Percentiles rank a stretch among this genome's conserved stretches.
These are phyloP conservation scores for Aurantiochytrium sp. DNA, from an alignment of 108 stramenopile genomes.

Conservation along the genomic window DNA sequence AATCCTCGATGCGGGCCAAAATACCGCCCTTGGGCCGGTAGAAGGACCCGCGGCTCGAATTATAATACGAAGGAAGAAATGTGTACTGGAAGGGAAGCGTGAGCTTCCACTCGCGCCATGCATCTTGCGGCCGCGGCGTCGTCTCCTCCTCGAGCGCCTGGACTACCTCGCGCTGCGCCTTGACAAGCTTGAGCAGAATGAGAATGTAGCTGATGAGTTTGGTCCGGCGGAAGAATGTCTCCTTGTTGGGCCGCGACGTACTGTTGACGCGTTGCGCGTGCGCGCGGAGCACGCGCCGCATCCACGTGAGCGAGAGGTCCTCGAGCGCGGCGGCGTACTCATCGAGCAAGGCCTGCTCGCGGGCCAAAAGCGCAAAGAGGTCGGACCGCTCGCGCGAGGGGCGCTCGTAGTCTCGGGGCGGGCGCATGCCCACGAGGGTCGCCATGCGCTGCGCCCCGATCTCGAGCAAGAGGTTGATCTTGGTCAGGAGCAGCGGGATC, in stretches of 20 bases:
- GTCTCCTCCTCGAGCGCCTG: background rate
- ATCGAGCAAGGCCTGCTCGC: background rate
- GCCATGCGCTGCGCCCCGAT: background rate
- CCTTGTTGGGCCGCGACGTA: background rate
- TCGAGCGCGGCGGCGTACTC: background rate
- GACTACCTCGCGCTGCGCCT: background rate
- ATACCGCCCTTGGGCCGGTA: background rate
- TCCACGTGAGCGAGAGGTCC: background rate
- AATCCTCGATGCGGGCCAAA: background rate
- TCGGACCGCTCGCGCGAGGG: background rate
- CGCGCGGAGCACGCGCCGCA: background rate
- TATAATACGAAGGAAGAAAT: background rate
- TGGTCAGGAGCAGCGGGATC: background rate
- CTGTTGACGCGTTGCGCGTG: background rate
- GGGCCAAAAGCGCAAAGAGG: background rate
- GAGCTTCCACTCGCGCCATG: background rate
- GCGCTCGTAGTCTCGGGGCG: background rate
- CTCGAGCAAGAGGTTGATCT: background rate
- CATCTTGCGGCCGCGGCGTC: background rate
- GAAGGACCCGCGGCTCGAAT: background rate
- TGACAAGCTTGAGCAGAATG: background rate
- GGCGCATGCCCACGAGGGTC: background rate
- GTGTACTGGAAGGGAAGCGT: background rate
- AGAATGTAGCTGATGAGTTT: constrained; percentile 6
- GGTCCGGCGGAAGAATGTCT: background rate